Base-by-base conservation (phyloP, 148 eudicot genomes). In the Cornus suecica region DNA sequence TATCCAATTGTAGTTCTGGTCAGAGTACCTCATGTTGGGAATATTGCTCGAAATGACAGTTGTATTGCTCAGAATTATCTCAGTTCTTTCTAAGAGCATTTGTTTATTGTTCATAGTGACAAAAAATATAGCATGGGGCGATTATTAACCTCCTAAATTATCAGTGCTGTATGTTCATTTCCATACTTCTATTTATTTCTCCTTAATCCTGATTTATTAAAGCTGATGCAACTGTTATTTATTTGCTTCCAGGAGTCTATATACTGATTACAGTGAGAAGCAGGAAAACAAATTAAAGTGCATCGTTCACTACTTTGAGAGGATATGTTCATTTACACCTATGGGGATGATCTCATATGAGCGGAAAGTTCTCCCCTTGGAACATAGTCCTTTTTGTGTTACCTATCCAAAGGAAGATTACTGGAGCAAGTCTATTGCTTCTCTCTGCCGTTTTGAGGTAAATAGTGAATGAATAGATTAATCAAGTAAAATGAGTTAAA, bases 231-330 rank as follows among this genome's bases (percentile, higher is more conserved):
- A 76, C 34, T 81, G 74, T 68, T 66, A 5, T 37, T 32, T 31
- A 23, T 76, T 34, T 70, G 48, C 68, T 77, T 78, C 68, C 93
- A 95, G 99, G 90, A 85, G 81, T 74, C 80, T 95, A 24, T 88
- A 91, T 81, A 88, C 85, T 68, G 81, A 74, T 32, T 86, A 91
- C 73, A 75, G 75, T 63, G 90, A 79, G 80, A 85, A 48, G 30
- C 89, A 85, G 76, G 94, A 92, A 80, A 84, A 88, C 75, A 95
- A 95, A 84, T 85, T 95, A 82, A 95, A 87, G 81, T 95, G 99
- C 83, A 75, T 95, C 51, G 66, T 82, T 66, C 97, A 92, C 82
- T 95, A 95, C 66, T 91, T 91, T 83, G 98, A 88, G 86, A 86
- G 92, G 85, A 87, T 95, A 85, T 83, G 86, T 78, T 85, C 84